These are phyloP conservation scores for Nicotiana sylvestris DNA, from an alignment of 257 asterid genomes.

Conservation along the genomic window DNA sequence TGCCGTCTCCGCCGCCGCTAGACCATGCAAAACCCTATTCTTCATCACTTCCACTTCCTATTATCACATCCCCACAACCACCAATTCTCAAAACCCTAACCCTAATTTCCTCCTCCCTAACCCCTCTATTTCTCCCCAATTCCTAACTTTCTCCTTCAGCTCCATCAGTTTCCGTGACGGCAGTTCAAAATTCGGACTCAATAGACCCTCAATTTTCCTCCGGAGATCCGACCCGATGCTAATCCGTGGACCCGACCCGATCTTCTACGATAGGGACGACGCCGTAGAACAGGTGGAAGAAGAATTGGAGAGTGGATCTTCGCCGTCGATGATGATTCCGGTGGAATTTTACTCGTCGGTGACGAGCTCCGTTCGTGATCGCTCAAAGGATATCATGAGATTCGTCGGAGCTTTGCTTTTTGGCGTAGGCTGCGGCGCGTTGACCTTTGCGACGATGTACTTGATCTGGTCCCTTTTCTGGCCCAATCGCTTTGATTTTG, in stretches of 20 bases:
- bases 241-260: slow-evolving; percentile 13
- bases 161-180: slow-evolving; percentile 21
- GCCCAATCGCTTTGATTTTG: slow-evolving; percentile 46
- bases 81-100: slow-evolving; percentile 1
- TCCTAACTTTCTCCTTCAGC: slow-evolving; percentile 45
- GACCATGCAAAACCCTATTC: slow-evolving; percentile 8
- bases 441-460: slow-evolving; percentile 68
- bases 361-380: slow-evolving; percentile 57
- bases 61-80: not conserved
- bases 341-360: slow-evolving; percentile 50
- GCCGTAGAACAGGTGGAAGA: not conserved
- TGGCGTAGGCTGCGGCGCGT: slow-evolving; percentile 79
- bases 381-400: slow-evolving; percentile 72
- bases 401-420: slow-evolving; percentile 70
- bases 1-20: not conserved
- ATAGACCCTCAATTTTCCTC: slow-evolving; percentile 24
- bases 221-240: slow-evolving; percentile 16
- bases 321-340: slow-evolving; percentile 27
- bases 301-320: slow-evolving; percentile 4
- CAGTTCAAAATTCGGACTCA: not conserved
- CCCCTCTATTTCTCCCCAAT: slow-evolving; percentile 25
- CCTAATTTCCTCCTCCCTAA: slow-evolving; percentile 17
- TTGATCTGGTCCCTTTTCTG: slow-evolving; percentile 59
- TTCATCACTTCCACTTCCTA: slow-evolving; percentile 9
- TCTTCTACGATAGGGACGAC: not conserved